Base-by-base conservation (phyloP, 331 rosid genomes). In the Quercus lobata region DNA sequence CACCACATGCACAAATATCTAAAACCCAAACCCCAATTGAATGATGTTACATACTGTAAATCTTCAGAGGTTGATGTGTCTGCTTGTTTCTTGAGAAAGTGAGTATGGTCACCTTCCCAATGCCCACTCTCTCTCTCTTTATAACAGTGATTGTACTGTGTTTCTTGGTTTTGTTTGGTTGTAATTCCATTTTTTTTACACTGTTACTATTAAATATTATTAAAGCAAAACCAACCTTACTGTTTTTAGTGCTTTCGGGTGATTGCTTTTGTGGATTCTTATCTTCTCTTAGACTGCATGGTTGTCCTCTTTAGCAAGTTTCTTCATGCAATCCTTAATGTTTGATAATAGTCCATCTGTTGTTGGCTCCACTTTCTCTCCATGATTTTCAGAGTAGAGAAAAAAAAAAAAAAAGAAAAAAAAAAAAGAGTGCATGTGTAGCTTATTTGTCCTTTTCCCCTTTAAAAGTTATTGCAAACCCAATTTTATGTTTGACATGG, bases 281-380 rank as follows among this genome's bases (percentile, higher is more conserved):
- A 79, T 84, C 87, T 66, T 80, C 85, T 63, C 58, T 49, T 60
- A 10, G 18, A 65, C 69, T 80, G 49, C 17, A 74, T 25, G 71
- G 72, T 80, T 85, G 78, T 83, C 83, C 54, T 73, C 79, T 76
- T 37, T 85, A 84, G 78, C 61, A 69, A 37, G 77, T 75, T 76
- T 72, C 86, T 54, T 76, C 84, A 76, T 79, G 82, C 58, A 41
- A 4, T 30, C 57, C 35, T 1, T 2, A 73, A 32, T 71, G 22
- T 49, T 11, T 16, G 9, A 2, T 32, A 8, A 49, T 54, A 10
- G 5, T 30, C 34, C 25, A 57, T 61, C 44, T 73, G 63, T 27
- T 29, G 4, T 18, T 54, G 46, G 46, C 46, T n/a, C 78, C 60
- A 71, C 41, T 80, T 68, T 58, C 75, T n/a, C 27, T 69, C 57